A percentile compares a stretch with the other conserved stretches of the same genome.
These are phyloP conservation scores for Aspergillus oerlinghausenensis DNA, from an alignment of 2,329 filamentous ascomycete genomes.

Conservation along the genomic window DNA sequence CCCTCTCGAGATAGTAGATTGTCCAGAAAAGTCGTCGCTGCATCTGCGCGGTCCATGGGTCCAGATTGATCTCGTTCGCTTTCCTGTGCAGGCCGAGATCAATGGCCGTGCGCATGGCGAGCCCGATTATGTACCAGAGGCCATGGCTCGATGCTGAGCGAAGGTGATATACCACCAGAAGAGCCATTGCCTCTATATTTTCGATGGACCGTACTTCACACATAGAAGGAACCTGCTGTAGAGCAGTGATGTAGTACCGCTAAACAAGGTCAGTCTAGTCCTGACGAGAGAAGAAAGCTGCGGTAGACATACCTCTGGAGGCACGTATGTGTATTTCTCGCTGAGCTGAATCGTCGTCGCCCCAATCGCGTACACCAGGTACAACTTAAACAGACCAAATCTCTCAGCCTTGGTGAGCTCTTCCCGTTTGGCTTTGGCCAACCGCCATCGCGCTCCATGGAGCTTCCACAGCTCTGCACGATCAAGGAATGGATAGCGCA, in stretches of 20 bases:
- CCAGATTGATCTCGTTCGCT: slow-evolving; percentile 40
- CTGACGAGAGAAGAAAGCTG: background rate
- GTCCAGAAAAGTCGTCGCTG: slow-evolving; percentile 50
- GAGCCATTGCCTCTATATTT: slow-evolving; percentile 51
- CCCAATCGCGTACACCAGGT: slow-evolving; percentile 51
- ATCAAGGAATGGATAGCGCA: slow-evolving; percentile 49
- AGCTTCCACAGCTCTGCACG: slow-evolving; percentile 43
- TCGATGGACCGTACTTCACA: slow-evolving; percentile 47
- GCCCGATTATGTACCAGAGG: slow-evolving; percentile 52
- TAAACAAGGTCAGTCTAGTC: slow-evolving; percentile 18
- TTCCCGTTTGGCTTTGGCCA: slow-evolving; percentile 34
- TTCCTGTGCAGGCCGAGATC: slow-evolving; percentile 50
- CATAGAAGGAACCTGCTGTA: slow-evolving; percentile 48
- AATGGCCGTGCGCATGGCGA: slow-evolving; percentile 51
- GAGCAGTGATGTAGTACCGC: slow-evolving; percentile 47
- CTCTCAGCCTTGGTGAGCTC: slow-evolving; percentile 32
- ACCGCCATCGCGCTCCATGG: slow-evolving; percentile 39
- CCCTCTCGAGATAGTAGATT: slow-evolving; percentile 48
- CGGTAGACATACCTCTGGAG: slow-evolving; percentile 35
- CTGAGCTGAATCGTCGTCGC: slow-evolving; percentile 47
- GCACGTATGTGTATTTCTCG: slow-evolving; percentile 42
- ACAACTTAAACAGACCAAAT: slow-evolving; percentile 49
- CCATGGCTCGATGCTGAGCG: slow-evolving; percentile 48
- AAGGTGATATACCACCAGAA: slow-evolving; percentile 50
- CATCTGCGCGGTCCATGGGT: slow-evolving; percentile 42